Base-by-base conservation (phyloP, 2,329 filamentous ascomycete species). In the Plenodomus tracheiphilus region DNA sequence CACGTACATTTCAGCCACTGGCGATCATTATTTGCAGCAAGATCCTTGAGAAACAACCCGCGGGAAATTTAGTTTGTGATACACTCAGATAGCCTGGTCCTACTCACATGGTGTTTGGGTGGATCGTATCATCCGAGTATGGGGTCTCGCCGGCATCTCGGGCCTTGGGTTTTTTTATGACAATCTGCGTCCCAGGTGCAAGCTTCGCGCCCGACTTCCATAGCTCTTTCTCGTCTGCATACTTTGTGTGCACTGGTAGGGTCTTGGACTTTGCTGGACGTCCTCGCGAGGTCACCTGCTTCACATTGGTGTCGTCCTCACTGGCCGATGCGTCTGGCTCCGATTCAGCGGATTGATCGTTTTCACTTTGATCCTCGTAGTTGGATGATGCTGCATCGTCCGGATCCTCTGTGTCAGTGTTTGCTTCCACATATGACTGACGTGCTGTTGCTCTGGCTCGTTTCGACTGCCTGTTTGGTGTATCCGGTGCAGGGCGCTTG, bases 111-210 rank as follows among this genome's bases (percentile, higher is more conserved):
- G 84, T 86, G 63, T 87, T 85, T 15, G 83, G 83, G 68, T 86
- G 84, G 45, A 86, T 78, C 8, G 75, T 81, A 34, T 79, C 72
- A 54, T 84, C 79, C 37, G 71, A 67, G 66, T 86, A 87, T 2
- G 79, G 79, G 20, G 76, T 79, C n/a, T 79, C 74, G 15, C 84
- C 84, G 19, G 82, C 77, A 28, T 80, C 78, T 58, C 83, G 75
- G n/a, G 84, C 78, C 68, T 85, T 84, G 2, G 83, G 83, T 55
- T 84, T 83, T 63, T 82, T 79, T 66, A 86, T 84, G 57, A 85
- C 77, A 25, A 87, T 72, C 56, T 82, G 78, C 51, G 80, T 84
- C 9, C 84, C 84, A 32, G 82, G 83, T 4, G 77, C 81, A 21
- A 85, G 69, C 50, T 76, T 81, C 30, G 81, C 80, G 9, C 81